phyloP scores from a whole-genome alignment of 805 yeast species.

The Starmera caribaea region DNA sequence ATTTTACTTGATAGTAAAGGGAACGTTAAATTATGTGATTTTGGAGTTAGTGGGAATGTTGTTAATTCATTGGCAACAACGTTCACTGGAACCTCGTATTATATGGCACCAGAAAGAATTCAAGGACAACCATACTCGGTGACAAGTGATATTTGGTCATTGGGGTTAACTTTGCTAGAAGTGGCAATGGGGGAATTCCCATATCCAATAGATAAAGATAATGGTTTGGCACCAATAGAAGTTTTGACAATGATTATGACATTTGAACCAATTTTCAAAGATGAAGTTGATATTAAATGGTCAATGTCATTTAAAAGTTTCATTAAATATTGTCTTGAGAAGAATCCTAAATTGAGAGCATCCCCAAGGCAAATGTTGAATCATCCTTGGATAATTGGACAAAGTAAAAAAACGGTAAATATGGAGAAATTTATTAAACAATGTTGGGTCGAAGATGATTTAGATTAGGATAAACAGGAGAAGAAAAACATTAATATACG shows the following conservation, averaged over 20 bases:
- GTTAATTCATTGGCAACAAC: conserved; percentile 93
- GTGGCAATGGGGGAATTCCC: conserved; percentile 94
- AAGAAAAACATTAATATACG: no score
- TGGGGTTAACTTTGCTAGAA: conserved; percentile 85
- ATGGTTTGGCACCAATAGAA: conserved; percentile 75
- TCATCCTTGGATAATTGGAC: conserved; percentile 90
- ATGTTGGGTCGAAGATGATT: conserved; percentile 14
- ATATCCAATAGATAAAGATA: conserved; percentile 27
- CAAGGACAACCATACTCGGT: conserved; percentile 94
- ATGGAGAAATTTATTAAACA: conserved; percentile 80
- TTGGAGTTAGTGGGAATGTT: conserved; percentile 96
- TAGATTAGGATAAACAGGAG: no score
- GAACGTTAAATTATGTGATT: conserved; percentile 87
- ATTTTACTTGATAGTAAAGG: conserved; percentile 70
- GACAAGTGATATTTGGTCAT: conserved; percentile 93
- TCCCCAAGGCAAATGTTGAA: conserved; percentile 87
- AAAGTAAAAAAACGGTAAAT: conserved; percentile 57
- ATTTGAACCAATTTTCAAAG: conserved; percentile 70
- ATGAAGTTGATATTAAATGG: conserved; percentile 77
- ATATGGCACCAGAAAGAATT: conserved; percentile 98
- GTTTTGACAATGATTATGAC: conserved; percentile 72
- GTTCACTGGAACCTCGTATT: conserved; percentile 93
- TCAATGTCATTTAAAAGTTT: conserved; percentile 75
- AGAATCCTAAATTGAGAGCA: conserved; percentile 73
- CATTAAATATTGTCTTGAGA: conserved; percentile 68